Percentiles rank a stretch among this genome's conserved stretches.
These are phyloP conservation scores for Pelargonium citronellum DNA, from an alignment of 441 rosid species.

Conservation along the genomic window DNA sequence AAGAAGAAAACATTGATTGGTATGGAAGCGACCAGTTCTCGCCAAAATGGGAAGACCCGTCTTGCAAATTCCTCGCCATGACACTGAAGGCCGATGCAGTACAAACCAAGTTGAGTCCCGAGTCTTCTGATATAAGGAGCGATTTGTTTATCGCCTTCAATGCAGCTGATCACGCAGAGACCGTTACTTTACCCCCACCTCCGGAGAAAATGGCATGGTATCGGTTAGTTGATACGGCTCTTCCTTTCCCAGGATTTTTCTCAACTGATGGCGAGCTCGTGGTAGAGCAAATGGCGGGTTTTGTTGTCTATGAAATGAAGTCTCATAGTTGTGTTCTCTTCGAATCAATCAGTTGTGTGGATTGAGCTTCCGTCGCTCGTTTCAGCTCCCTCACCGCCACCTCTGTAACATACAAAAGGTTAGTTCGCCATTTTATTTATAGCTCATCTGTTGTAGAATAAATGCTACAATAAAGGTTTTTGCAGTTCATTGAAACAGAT, in stretches of 20 bases:
- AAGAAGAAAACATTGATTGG: conserved; percentile 73
- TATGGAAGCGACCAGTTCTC: conserved; percentile 56
- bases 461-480: too few relatives aligned
- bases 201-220: conserved; percentile 55
- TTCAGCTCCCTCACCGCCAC: too few relatives aligned
- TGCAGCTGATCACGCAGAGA: conserved; percentile 40
- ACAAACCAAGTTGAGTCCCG: conserved; percentile 28
- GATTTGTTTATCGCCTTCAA: conserved; percentile 67
- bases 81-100: conserved; percentile 47
- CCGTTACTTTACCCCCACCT: conserved; percentile 56
- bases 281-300: conserved; percentile 42
- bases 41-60: conserved; percentile 70
- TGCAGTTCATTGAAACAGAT: too few relatives aligned
- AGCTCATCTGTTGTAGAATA: too few relatives aligned
- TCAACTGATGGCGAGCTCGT: conserved; percentile 45
- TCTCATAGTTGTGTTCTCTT: conserved; percentile 71
- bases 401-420: too few relatives aligned
- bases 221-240: conserved; percentile 67
- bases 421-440: too few relatives aligned
- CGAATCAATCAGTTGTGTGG: conserved; percentile 38
- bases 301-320: conserved; percentile 56
- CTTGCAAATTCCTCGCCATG: conserved; percentile 64
- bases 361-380: too few relatives aligned
- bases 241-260: conserved; percentile 78
- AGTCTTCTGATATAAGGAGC: conserved; percentile 31